Evolutionary conservation across 495 filamentous ascomycete species (phyloP).

Genomic region (Xanthoparmelia taractica): DNA sequence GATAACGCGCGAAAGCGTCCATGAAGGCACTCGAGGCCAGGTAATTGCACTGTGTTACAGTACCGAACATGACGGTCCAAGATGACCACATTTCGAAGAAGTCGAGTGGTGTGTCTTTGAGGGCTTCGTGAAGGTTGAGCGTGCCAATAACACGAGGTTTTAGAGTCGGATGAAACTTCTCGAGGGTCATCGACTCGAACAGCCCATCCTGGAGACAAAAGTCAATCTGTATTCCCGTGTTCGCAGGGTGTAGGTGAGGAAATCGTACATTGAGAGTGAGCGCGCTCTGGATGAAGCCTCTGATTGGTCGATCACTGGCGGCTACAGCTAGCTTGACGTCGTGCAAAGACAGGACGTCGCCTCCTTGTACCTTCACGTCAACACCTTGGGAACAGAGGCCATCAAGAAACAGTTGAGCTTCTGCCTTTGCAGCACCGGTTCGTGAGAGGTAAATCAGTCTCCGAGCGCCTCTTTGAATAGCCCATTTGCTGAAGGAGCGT

Average conservation of each 20-base stretch:
- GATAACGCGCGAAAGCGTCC: too few species aligned
- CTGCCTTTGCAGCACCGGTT: conserved; percentile 24
- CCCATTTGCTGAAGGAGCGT: conserved; percentile 29
- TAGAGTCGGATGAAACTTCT: too few species aligned
- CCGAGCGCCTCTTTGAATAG: conserved; percentile 31
- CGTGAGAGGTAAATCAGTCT: conserved; percentile 35
- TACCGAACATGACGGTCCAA: too few species aligned
- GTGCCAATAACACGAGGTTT: too few species aligned
- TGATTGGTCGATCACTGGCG: background rate
- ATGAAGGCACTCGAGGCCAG: too few species aligned
- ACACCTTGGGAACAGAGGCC: conserved; percentile 24
- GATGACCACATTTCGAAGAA: too few species aligned
- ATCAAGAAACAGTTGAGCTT: conserved; percentile 23
- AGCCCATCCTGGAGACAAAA: too few species aligned
- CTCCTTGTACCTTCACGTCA: conserved; percentile 27
- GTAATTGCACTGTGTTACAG: too few species aligned
- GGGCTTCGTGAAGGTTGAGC: too few species aligned
- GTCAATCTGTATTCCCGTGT: too few species aligned
- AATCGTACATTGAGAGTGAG: conserved; percentile 17
- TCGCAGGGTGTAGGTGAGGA: background rate
- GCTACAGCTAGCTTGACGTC: conserved; percentile 26
- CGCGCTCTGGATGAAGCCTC: conserved; percentile 20
- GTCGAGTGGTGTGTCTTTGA: too few species aligned
- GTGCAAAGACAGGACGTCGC: conserved; percentile 27
- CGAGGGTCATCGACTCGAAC: too few species aligned